phyloP scores from a whole-genome alignment of 2,329 filamentous ascomycete genomes.

The Fusarium sp. region DNA sequence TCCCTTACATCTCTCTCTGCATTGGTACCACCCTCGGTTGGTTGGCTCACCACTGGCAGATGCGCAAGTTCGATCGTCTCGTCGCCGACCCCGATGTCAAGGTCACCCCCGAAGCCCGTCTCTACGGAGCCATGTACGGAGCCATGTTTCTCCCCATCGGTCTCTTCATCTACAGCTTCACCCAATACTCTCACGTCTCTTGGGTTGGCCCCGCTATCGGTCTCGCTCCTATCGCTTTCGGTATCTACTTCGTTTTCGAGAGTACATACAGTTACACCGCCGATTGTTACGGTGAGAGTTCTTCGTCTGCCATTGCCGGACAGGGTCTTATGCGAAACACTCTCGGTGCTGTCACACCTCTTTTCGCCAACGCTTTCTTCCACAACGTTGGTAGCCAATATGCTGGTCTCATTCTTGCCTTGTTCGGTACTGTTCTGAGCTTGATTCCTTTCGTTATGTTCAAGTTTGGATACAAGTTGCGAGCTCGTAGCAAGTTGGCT shows the following conservation, averaged over 20 bases:
- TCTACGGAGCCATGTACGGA: constrained; percentile 40
- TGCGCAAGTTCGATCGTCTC: constrained; percentile 39
- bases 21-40: constrained; percentile 37
- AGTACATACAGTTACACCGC: constrained; percentile 40
- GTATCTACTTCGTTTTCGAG: constrained; percentile 40
- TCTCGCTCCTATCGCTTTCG: constrained; percentile 38
- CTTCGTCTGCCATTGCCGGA: constrained; percentile 37
- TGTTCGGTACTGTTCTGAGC: constrained; percentile 34
- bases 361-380: constrained; percentile 39
- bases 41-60: constrained; percentile 37
- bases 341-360: constrained; percentile 35
- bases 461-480: constrained; percentile 33
- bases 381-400: constrained; percentile 39
- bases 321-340: constrained; percentile 40
- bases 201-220: constrained; percentile 35
- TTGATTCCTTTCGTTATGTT: constrained; percentile 41
- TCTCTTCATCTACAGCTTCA: constrained; percentile 40
- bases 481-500: constrained; percentile 39
- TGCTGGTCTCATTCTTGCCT: constrained; percentile 34
- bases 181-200: constrained; percentile 31
- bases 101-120: constrained; percentile 38
- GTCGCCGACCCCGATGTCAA: constrained; percentile 32
- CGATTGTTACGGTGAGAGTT: constrained; percentile 38
- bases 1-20: constrained; percentile 37
- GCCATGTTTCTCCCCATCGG: constrained; percentile 39